Conservation (phyloP, 306 rosid genomes). For the Acmispon strigosus region DNA sequence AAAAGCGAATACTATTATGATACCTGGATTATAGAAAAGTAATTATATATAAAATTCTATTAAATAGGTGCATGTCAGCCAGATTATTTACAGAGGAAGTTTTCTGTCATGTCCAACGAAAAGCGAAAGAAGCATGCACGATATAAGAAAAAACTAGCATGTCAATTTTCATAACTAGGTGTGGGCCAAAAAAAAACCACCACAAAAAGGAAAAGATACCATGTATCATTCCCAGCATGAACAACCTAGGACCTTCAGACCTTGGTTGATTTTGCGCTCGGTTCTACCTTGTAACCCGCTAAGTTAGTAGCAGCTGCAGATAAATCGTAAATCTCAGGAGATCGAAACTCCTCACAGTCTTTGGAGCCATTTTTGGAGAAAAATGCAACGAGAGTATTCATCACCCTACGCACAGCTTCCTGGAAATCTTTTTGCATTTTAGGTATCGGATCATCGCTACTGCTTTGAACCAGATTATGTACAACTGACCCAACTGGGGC, state of each 20-base stretch:
- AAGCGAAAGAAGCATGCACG: neutral
- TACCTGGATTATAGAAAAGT: neutral
- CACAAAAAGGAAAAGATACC: conserved; percentile 2
- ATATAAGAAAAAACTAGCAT: neutral
- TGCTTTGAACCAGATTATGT: conserved; percentile 8
- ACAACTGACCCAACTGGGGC: conserved; percentile 42
- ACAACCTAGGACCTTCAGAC: conserved; percentile 5
- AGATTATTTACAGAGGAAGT: neutral
- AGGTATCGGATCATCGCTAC: neutral
- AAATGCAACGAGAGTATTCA: conserved; percentile 45
- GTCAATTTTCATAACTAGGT: neutral
- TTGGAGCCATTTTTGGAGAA: conserved; percentile 65
- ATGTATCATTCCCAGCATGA: conserved; percentile 13
- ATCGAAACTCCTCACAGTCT: conserved; percentile 48
- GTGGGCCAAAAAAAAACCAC: conserved; percentile 13
- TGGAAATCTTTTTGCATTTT: conserved; percentile 33
- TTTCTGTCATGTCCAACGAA: neutral
- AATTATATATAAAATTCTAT: neutral
- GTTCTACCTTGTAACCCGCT: conserved; percentile 10
- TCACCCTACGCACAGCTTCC: conserved; percentile 45
- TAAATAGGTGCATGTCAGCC: neutral
- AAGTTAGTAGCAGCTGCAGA: conserved; percentile 26
- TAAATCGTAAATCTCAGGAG: conserved; percentile 11
- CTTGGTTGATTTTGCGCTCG: conserved; percentile 10
- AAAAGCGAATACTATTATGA: too few relatives aligned